Base-by-base conservation (phyloP, 495 filamentous ascomycete species). In the Podospora sp. region DNA sequence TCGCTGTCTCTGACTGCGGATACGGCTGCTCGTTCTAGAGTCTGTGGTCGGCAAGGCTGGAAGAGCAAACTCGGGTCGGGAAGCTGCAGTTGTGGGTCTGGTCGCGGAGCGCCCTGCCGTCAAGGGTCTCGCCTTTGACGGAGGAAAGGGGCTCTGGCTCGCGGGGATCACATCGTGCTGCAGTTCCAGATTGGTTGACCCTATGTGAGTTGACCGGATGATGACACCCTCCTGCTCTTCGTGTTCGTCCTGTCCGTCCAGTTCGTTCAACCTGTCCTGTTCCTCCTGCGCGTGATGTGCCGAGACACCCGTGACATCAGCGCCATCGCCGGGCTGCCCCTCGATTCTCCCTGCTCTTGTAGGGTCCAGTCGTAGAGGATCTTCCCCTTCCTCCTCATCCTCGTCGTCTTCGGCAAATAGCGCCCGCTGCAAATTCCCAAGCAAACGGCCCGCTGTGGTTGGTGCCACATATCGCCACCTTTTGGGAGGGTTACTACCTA, bases 151-250 rank as follows among this genome's bases (percentile, higher is more conserved):
- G 1, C 29, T 65, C 64, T 76, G 79, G 55, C 75, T 81, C 0
- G 73, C 76, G 1, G 75, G 75, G 35, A 81, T 76, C 11, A 78
- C 52, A 8, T 76, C 75, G 7, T 74, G 40, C 40, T 46, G 71
- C 6, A 68, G 72, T 3, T 65, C 58, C 8, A 67, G 7, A n/a
- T 63, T 55, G 6, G 66, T 60, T 26, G 55, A 60, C 2, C 52
- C 24, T 2, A 70, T 40, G 51, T 82, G 81, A 18, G 83, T 82
- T 20, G 76, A 82, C 61, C 80, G 77, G 26, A 75, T 68, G 9
- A 79, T 79, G 11, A 81, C 82, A 63, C 76, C 80, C 35, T 85
- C 67, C 65, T 85, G 84, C 35, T 77, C 78, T 20, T 75, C 76
- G 11, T 82, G 69, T 62, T 86, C 80, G 65, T n/a, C n/a, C n/a